Base-by-base conservation (phyloP, 179 eudicot species). In the Corrigiola litoralis region DNA sequence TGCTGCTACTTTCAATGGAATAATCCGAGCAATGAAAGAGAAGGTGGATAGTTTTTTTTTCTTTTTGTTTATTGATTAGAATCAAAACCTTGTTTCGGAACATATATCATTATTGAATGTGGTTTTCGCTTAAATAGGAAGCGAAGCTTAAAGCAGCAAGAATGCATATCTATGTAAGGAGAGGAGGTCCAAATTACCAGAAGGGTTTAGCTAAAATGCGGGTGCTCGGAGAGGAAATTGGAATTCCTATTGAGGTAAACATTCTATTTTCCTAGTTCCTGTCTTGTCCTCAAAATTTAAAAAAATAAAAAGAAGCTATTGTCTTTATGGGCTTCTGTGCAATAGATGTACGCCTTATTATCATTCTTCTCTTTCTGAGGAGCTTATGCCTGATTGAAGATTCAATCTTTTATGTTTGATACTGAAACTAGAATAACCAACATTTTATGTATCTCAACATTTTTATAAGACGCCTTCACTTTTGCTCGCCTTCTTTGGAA, bases 131-230 rank as follows among this genome's bases (percentile, higher is more conserved):
- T 23, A 2, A 44, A 60, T 46, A 91, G 97, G 97, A 88, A 72
- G 68, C 88, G 11, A 88, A 91, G 78, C 76, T 90, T 4, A 88
- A 90, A 74, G 92, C 97, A 10, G 82, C 97, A 58, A 83, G 88
- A 75, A 86, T 90, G 95, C 81, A 88, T 70, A 82, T 90, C 10
- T 90, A 79, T 72, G 97, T 90, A 32, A 80, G 97, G 57, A 82
- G 97, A 81, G 97, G 97, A 60, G 97, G 97, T 55, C 97, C 97
- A 3, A 91, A 88, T 72, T 91, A 91, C 66, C 94, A 91, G 69
- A 88, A 78, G 67, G 97, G 97, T 58, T 72, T 91, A 72, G 90
- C 90, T 23, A 86, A 81, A 75, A 91, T 91, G 97, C 82, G 97
- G 12, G 67, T 80, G 42, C 76, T 88, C 20, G 94, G 85, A 29